Percentiles rank a stretch among this genome's conserved stretches.
Conservation (phyloP, 2,329 filamentous ascomycete species). For the Seiridium unicorne region DNA sequence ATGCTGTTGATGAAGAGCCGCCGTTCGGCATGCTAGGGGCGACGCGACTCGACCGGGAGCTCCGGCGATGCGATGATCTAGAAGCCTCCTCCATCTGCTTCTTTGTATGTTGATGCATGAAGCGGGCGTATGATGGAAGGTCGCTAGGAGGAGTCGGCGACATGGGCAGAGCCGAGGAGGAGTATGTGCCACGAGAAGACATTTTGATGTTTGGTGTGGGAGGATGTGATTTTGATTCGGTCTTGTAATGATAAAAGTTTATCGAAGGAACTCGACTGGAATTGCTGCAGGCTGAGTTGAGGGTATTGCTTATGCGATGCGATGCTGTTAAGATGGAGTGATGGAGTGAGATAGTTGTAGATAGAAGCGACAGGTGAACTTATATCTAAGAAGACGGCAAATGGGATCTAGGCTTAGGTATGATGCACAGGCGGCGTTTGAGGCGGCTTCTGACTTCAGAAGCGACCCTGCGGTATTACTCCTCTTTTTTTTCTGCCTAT, state of each 20-base stretch:
- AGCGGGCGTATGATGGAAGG: slow-evolving; percentile 49
- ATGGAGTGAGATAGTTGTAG: neutral
- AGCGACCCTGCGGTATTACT: neutral
- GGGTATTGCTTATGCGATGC: too few species aligned
- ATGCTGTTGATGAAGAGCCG: slow-evolving; percentile 14
- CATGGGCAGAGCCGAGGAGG: slow-evolving; percentile 22
- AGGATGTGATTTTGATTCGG: neutral
- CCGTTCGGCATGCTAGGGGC: slow-evolving; percentile 23
- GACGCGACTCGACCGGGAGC: slow-evolving; percentile 11
- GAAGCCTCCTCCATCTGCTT: slow-evolving; percentile 61
- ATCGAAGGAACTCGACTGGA: neutral
- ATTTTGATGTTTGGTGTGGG: slow-evolving; percentile 12
- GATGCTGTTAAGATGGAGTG: too few species aligned
- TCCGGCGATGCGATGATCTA: slow-evolving; percentile 38
- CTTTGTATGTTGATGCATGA: slow-evolving; percentile 66
- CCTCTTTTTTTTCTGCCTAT: neutral
- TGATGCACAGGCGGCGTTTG: slow-evolving; percentile 8
- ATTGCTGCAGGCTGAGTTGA: too few species aligned
- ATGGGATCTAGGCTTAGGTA: slow-evolving; percentile 9
- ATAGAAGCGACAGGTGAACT: neutral
- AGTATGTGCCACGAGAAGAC: slow-evolving; percentile 22
- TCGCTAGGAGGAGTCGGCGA: slow-evolving; percentile 26
- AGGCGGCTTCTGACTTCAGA: slow-evolving; percentile 22
- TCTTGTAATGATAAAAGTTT: neutral
- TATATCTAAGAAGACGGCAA: slow-evolving; percentile 14